Base-by-base conservation (phyloP, 2,329 filamentous ascomycete species). In the Pezicula neosporulosa region DNA sequence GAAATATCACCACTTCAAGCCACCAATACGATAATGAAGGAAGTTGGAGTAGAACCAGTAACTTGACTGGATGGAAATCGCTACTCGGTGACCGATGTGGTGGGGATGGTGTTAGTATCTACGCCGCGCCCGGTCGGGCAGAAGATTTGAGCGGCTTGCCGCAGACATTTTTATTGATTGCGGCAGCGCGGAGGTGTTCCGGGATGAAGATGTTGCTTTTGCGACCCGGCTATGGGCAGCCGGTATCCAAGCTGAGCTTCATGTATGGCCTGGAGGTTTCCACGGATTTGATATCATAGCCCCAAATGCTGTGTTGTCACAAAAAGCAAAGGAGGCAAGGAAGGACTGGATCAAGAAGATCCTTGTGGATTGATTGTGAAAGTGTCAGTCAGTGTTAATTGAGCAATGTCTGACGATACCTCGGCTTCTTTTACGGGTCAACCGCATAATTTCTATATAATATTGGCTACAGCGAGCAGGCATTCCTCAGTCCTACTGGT, bases 201-300 rank as follows among this genome's bases (percentile, higher is more conserved):
- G 51, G 19, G 49, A 52, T 44, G 52, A 58, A 28, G 38, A 38
- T 35, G 36, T 56, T 5, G 51, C 50, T 4, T 56, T 42, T 53
- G 56, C 56, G 13, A 19, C 30, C 10, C 24, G 7, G 13, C 33
- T 58, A 12, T 47, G 42, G 44, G 36, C 44, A 13, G 19, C 19
- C 27, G 52, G 52, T 33, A 52, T 52, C 2, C 35, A 48, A 21
- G 41, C 45, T 9, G 55, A 57, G 28, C 39, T 53, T 24, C 53
- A 57, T 47, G 53, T 57, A 13, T 57, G 50, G 53, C 37, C 47
- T n/a, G 53, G 55, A 3, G 50, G 30, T 5, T 53, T 39, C 21
- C 55, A 57, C 48, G 50, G 42, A 6, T 57, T 57, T 35, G 50
- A 57, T 35, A 16, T 49, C 18, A 8, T 53, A 7, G 54, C 21